Evolutionary conservation across 148 eudicot genomes (phyloP).

Genomic region (Diospyros kaki): DNA sequence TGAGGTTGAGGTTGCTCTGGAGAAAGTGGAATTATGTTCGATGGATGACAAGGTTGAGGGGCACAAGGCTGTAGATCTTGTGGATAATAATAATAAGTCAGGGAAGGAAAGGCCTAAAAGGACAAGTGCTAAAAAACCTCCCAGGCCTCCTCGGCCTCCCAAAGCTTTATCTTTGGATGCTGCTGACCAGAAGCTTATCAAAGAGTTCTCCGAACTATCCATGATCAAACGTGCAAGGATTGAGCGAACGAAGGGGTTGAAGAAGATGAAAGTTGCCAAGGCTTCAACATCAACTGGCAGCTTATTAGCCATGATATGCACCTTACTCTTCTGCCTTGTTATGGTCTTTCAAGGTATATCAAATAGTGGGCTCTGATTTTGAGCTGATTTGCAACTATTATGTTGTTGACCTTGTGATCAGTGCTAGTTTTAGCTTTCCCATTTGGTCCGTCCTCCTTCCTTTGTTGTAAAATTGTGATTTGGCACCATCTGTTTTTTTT

Average conservation of each 20-base stretch:
- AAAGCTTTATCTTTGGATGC: constrained; percentile 73
- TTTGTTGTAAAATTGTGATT: neutral
- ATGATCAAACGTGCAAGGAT: constrained; percentile 66
- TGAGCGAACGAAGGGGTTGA: constrained; percentile 78
- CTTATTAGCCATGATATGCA: constrained; percentile 55
- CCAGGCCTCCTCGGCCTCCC: constrained; percentile 80
- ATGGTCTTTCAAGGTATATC: constrained; percentile 70
- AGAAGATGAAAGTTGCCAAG: constrained; percentile 72
- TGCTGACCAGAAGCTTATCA: constrained; percentile 79
- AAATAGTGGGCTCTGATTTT: neutral
- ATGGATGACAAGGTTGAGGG: constrained; percentile 32
- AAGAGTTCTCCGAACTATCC: constrained; percentile 69
- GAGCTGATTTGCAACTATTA: neutral
- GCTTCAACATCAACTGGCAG: constrained; percentile 47
- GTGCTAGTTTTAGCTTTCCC: neutral
- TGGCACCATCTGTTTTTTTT: neutral
- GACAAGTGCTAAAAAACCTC: constrained; percentile 69
- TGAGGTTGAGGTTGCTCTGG: constrained; percentile 27
- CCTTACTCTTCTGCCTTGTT: constrained; percentile 61
- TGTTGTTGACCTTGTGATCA: neutral
- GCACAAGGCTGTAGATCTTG: constrained; percentile 22
- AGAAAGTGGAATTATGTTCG: constrained; percentile 20
- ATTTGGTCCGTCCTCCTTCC: neutral
- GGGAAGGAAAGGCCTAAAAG: constrained; percentile 54
- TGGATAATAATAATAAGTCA: constrained; percentile 32